Conservation (phyloP, 2,329 filamentous ascomycete genomes). For the Lizonia empirigonia region DNA sequence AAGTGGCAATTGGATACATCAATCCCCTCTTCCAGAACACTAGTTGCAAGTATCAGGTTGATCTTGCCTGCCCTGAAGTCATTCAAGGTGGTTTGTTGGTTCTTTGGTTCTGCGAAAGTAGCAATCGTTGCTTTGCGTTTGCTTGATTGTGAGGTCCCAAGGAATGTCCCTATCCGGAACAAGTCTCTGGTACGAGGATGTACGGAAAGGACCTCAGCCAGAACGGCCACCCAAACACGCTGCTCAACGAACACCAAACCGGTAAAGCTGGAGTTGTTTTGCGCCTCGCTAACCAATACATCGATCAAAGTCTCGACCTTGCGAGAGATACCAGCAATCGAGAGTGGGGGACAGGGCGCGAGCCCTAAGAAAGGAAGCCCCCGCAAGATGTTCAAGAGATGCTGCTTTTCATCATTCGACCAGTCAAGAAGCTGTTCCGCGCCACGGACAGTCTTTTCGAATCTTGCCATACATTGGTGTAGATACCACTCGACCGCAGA, state of each 20-base stretch:
- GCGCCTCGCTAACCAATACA: constrained; percentile 44
- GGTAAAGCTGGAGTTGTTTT: constrained; percentile 36
- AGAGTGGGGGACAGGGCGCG: constrained; percentile 6
- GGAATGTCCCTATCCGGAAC: constrained; percentile 56
- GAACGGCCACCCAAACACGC: constrained; percentile 50
- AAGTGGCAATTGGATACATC: constrained; percentile 68
- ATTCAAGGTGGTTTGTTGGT: constrained; percentile 58
- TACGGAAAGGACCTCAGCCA: constrained; percentile 46
- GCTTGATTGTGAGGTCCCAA: constrained; percentile 56
- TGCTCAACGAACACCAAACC: constrained; percentile 57
- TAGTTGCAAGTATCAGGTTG: constrained; percentile 64
- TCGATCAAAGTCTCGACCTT: constrained; percentile 48
- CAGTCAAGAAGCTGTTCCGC: constrained; percentile 39
- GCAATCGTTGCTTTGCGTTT: constrained; percentile 55
- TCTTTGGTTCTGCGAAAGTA: constrained; percentile 55
- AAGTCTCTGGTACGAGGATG: constrained; percentile 40
- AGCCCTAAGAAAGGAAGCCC: constrained; percentile 17
- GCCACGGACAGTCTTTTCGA: constrained; percentile 17
- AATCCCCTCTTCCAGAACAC: constrained; percentile 66
- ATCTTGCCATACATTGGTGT: constrained; percentile 43
- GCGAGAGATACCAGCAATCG: constrained; percentile 32
- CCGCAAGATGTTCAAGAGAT: constrained; percentile 38
- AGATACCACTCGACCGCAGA: constrained; percentile 50
- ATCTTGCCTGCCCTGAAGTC: constrained; percentile 60
- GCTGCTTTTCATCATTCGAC: constrained; percentile 42